These are phyloP conservation scores for Cercospora brassicicola DNA, from an alignment of 2,329 filamentous ascomycete species.

Conservation along the genomic window DNA sequence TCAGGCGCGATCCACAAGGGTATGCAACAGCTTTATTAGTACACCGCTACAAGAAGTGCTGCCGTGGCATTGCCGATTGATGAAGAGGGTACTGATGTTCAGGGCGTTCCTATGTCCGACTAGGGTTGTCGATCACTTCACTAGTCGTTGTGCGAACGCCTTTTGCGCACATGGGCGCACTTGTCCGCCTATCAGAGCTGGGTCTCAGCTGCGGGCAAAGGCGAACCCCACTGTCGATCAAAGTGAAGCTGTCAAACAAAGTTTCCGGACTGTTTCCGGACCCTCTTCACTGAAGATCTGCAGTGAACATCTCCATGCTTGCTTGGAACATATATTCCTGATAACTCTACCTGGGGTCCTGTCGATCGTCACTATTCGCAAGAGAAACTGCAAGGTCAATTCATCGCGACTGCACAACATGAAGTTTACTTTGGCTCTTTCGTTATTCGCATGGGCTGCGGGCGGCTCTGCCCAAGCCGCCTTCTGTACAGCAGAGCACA, in stretches of 20 bases:
- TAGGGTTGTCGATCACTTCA: background rate
- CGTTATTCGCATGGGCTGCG: background rate
- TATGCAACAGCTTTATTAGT: background rate
- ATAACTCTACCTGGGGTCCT: background rate
- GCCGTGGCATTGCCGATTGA: background rate
- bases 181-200: background rate
- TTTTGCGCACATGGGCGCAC: background rate
- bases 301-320: background rate
- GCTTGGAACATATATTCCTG: background rate
- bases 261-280: background rate
- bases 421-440: background rate
- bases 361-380: background rate
- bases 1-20: background rate
- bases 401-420: background rate
- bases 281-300: background rate
- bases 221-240: background rate
- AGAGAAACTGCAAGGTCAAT: background rate
- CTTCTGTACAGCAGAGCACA: constrained; percentile 2
- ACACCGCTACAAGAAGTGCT: background rate
- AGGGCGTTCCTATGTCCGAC: background rate
- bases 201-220: background rate
- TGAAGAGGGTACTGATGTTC: background rate
- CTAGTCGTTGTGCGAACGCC: background rate
- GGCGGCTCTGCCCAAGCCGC: background rate
- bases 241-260: background rate